Evolutionary conservation across 2,329 filamentous ascomycete genomes (phyloP), one percentile per base, ranked within the genome.

Genomic region (Botrytis paeoniae): DNA sequence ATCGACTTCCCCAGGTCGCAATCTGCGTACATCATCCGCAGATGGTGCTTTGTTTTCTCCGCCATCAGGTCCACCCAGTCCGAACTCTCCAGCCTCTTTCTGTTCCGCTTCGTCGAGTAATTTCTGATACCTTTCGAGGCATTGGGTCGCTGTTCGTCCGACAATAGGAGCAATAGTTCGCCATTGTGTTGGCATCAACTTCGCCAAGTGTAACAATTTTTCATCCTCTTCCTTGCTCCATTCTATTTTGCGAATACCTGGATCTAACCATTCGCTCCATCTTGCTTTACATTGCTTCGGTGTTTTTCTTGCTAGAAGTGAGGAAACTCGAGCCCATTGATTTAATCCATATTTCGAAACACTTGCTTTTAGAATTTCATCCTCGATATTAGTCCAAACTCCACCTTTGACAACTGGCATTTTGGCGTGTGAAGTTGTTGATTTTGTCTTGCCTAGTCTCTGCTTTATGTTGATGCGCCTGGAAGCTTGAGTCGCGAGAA

Each of bases 181-280:
- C 96, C 96, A 99, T 88, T 99, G 96, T 41, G 95, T 98, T 73
- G 96, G 96, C 92, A 99, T 97, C 84, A 99, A 87, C 88, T 98
- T 99, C 75, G 96, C 96, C 80, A 99, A 87, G 81, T 98, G 96
- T 79, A 99, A 84, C 74, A 99, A 87, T 85, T 97, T 98, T 86
- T 99, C 96, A 82, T 99, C 96, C 82, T 99, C 96, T 83, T 99
- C 96, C 81, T 96, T 93, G 81, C 94, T 97, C 95, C 96, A 99
- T 85, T 99, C 96, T 78, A 97, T 96, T 86, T 99, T 99, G 81
- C 95, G 93, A 85, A 99, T 98, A 81, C 93, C 93, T 32, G 96
- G 96, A 81, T 99, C 96, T 77, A 99, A 89, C 95, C 96, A 99
- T 88, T 99, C 95, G 82, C 92, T 91, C 96, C 96, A 99, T 85